Evolutionary conservation across 495 filamentous ascomycete species (phyloP).

Genomic region (Entonaema liquescens): DNA sequence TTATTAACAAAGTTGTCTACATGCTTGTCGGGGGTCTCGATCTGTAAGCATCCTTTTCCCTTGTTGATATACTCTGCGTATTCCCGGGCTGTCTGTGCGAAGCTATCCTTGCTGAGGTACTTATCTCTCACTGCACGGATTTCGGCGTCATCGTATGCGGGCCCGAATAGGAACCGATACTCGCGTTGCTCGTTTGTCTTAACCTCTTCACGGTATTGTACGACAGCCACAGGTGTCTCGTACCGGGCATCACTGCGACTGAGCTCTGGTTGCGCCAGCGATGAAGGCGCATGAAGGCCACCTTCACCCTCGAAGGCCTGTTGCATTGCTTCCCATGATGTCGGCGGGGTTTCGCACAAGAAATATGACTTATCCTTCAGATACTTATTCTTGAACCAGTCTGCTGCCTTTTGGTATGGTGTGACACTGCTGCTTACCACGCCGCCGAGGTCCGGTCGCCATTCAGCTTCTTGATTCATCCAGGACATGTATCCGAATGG

Average conservation of each 20-base stretch:
- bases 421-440: constrained; percentile 61
- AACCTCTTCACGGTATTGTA: constrained; percentile 60
- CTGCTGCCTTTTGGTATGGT: constrained; percentile 64
- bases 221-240: constrained; percentile 62
- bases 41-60: constrained; percentile 60
- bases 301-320: constrained; percentile 65
- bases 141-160: constrained; percentile 61
- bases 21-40: constrained; percentile 63
- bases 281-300: constrained; percentile 60
- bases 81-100: constrained; percentile 51
- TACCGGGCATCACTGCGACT: constrained; percentile 59
- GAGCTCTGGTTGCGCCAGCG: constrained; percentile 50
- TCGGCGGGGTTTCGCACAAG: constrained; percentile 59
- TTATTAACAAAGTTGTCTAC: constrained; percentile 68
- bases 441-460: constrained; percentile 55
- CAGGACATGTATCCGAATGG: constrained; percentile 67
- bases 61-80: constrained; percentile 60
- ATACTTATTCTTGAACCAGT: constrained; percentile 65
- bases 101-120: constrained; percentile 61
- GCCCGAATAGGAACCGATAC: constrained; percentile 65
- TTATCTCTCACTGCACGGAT: constrained; percentile 55
- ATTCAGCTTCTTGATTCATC: constrained; percentile 67
- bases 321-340: constrained; percentile 62
- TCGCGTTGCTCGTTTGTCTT: constrained; percentile 50
- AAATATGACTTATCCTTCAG: constrained; percentile 68